Evolutionary conservation across 2,329 filamentous ascomycete genomes (phyloP).

Genomic region (Colletotrichum sp.): DNA sequence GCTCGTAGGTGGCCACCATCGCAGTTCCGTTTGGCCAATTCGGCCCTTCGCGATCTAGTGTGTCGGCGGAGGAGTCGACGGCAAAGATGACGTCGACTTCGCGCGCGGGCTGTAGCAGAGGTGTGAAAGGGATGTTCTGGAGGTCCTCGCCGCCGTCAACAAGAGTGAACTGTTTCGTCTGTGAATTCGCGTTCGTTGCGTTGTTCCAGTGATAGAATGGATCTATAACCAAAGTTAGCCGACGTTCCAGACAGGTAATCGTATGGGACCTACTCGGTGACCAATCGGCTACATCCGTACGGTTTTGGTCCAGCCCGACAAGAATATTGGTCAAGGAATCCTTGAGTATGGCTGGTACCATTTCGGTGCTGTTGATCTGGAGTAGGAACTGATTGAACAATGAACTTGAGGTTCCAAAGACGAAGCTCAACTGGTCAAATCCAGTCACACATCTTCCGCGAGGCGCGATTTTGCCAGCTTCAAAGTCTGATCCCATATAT

Average conservation of each 20-base stretch:
- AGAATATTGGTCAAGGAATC: constrained; percentile 57
- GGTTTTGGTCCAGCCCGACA: constrained; percentile 54
- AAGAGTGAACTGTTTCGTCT: constrained; percentile 65
- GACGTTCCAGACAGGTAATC: no score
- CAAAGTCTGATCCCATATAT: constrained; percentile 65
- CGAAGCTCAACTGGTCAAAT: constrained; percentile 79
- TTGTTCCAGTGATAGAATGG: constrained; percentile 57
- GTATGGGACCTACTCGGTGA: no score
- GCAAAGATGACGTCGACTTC: constrained; percentile 68
- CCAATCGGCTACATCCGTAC: constrained; percentile 75
- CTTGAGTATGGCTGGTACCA: constrained; percentile 33
- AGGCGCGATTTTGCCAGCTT: constrained; percentile 48
- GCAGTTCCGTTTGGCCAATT: constrained; percentile 67
- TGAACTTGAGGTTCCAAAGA: constrained; percentile 83
- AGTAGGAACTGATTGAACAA: constrained; percentile 85
- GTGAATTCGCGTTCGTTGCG: constrained; percentile 41
- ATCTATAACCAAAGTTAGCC: constrained; percentile 57
- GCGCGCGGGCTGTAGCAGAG: constrained; percentile 59
- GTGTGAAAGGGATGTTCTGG: constrained; percentile 82
- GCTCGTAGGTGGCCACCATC: constrained; percentile 61
- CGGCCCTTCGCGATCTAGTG: constrained; percentile 32
- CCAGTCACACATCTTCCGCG: constrained; percentile 58
- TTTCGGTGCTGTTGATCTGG: constrained; percentile 43
- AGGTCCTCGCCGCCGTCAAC: constrained; percentile 83
- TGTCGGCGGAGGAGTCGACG: constrained; percentile 69